phyloP scores from a whole-genome alignment of 768 basidiomycete species.

The Tephrocybe sp. region DNA sequence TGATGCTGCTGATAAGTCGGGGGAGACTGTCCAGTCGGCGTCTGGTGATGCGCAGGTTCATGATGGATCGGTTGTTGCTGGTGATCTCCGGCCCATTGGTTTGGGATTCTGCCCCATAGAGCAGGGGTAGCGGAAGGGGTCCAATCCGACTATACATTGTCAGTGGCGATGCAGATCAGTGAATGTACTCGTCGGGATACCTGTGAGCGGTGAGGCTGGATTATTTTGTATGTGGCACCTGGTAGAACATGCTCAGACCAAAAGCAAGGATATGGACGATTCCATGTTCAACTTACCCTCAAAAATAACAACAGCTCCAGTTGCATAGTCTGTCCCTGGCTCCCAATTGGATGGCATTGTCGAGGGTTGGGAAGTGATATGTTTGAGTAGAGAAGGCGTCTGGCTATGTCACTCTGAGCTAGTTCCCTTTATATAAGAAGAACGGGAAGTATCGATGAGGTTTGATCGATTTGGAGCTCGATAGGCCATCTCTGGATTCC shows the following conservation, averaged over 20 bases:
- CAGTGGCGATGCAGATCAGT: background rate
- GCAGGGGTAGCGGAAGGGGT: constrained; percentile 60
- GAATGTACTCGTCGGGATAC: constrained; percentile 30
- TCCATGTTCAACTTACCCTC: too few relatives aligned
- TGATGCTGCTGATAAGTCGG: constrained; percentile 22
- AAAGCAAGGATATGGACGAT: too few relatives aligned
- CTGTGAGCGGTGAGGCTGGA: constrained; percentile 72
- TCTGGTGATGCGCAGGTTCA: constrained; percentile 26
- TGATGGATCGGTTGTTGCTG: constrained; percentile 26
- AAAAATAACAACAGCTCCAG: constrained; percentile 49
- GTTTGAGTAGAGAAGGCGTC: background rate
- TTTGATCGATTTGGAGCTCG: too few relatives aligned
- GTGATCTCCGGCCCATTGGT: constrained; percentile 24
- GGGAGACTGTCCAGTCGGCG: constrained; percentile 27
- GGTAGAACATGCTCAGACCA: background rate
- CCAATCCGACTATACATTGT: constrained; percentile 60
- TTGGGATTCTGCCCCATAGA: constrained; percentile 61
- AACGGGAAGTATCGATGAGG: background rate
- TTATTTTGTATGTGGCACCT: constrained; percentile 66
- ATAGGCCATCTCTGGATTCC: background rate
- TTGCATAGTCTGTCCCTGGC: constrained; percentile 6
- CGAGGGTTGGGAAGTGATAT: background rate
- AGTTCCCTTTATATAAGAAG: too few relatives aligned
- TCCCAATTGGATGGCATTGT: constrained; percentile 13
- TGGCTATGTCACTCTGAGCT: too few relatives aligned